Percentiles rank a stretch among this genome's conserved stretches.
phyloP scores from a whole-genome alignment of 106 monocot species.

The Alisma plantagoaquatica region DNA sequence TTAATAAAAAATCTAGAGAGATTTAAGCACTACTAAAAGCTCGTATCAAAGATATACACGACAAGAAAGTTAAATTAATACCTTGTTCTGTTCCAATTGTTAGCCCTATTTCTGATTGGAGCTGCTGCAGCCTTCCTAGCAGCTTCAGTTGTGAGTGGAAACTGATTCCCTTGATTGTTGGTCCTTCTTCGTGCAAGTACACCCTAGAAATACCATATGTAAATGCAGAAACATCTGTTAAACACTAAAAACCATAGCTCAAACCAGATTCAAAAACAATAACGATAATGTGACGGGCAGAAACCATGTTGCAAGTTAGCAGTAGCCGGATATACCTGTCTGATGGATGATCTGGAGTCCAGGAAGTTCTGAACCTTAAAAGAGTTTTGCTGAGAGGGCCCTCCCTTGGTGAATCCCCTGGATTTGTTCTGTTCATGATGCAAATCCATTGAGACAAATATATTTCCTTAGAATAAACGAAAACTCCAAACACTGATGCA shows the following conservation, averaged over 20 bases:
- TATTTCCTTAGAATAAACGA: background rate
- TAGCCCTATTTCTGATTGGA: conserved; percentile 31
- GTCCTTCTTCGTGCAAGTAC: conserved; percentile 70
- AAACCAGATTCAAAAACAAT: too few relatives aligned
- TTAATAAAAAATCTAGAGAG: too few relatives aligned
- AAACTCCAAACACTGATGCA: background rate
- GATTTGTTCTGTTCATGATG: conserved; percentile 76
- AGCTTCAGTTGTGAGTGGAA: conserved; percentile 32
- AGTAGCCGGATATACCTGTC: too few relatives aligned
- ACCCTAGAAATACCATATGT: conserved; percentile 19
- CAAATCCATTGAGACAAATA: background rate
- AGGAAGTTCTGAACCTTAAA: conserved; percentile 36
- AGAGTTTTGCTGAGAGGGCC: conserved; percentile 25
- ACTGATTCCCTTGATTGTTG: conserved; percentile 54
- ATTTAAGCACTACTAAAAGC: too few relatives aligned
- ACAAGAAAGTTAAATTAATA: conserved; percentile 7
- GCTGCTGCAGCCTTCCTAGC: conserved; percentile 38
- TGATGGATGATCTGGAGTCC: conserved; percentile 66
- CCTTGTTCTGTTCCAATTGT: conserved; percentile 51
- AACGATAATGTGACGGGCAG: background rate
- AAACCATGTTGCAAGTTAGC: background rate
- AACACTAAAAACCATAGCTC: background rate
- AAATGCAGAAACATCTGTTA: background rate
- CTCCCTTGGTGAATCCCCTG: conserved; percentile 37
- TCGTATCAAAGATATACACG: too few relatives aligned